phyloP scores from a whole-genome alignment of 1,284 basidiomycete genomes.

The Melampsora americana region DNA sequence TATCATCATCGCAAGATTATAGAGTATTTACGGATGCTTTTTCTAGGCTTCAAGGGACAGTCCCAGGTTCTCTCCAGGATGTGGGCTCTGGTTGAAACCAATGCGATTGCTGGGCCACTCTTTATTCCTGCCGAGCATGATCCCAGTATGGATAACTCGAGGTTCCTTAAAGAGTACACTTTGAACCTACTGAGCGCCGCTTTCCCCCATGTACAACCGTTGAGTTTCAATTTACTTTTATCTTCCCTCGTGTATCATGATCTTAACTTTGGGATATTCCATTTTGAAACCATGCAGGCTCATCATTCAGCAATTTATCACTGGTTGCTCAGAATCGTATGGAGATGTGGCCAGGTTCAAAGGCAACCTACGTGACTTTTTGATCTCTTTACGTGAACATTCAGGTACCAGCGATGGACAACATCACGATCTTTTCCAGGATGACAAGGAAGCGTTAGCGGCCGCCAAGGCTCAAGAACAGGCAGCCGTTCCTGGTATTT shows the following conservation, averaged over 20 bases:
- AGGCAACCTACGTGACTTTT: conserved; percentile 70
- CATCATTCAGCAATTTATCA: conserved; percentile 76
- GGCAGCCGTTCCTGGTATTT: conserved; percentile 94
- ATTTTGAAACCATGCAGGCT: conserved; percentile 50
- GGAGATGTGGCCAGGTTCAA: conserved; percentile 91
- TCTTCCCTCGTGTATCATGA: conserved; percentile 1
- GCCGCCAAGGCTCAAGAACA: conserved; percentile 70
- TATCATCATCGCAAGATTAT: not conserved
- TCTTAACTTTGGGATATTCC: not conserved
- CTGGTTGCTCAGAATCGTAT: conserved; percentile 77
- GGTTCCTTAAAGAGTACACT: conserved; percentile 83
- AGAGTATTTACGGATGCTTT: not conserved
- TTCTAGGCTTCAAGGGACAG: conserved; percentile 53
- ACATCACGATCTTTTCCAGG: conserved; percentile 80
- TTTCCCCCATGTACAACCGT: conserved; percentile 76
- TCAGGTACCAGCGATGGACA: conserved; percentile 61
- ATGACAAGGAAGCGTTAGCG: conserved; percentile 89
- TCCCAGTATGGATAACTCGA: conserved; percentile 72
- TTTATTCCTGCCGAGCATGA: conserved; percentile 60
- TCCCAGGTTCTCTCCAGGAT: conserved; percentile 68
- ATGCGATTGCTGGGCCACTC: conserved; percentile 75
- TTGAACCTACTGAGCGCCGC: conserved; percentile 78
- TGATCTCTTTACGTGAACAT: conserved; percentile 68
- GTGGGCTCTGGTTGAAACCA: conserved; percentile 86
- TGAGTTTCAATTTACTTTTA: conserved; percentile 50